Conservation (phyloP, 148 eudicot genomes). For the Bassia scoparia region DNA sequence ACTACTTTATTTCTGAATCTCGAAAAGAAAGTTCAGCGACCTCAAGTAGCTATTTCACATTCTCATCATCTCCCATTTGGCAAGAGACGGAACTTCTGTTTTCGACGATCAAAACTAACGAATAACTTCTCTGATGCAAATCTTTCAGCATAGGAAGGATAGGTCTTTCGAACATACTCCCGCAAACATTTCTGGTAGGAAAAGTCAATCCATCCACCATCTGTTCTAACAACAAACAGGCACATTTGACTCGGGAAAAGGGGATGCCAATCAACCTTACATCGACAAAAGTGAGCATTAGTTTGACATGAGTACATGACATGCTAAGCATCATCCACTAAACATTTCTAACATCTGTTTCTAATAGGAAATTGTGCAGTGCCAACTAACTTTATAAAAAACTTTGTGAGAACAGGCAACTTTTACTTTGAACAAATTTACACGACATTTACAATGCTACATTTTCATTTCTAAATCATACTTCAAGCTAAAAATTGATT, state of each 20-base stretch:
- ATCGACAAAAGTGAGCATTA: constrained; percentile 6
- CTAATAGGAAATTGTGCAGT: no score
- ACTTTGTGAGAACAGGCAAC: neutral
- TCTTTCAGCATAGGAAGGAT: constrained; percentile 62
- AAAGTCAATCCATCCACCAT: constrained; percentile 83
- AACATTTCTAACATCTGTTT: no score
- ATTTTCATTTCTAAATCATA: no score
- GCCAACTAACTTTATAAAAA: no score
- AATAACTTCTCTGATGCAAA: constrained; percentile 38
- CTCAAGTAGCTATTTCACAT: no score
- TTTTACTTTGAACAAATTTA: no score
- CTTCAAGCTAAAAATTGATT: no score
- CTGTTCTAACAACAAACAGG: constrained; percentile 73
- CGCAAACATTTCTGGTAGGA: constrained; percentile 87
- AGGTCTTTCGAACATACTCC: constrained; percentile 57
- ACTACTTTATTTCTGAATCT: neutral
- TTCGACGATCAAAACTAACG: neutral
- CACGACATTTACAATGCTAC: no score
- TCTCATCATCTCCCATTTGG: neutral
- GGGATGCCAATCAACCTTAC: constrained; percentile 87
- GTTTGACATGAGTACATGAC: neutral
- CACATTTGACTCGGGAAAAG: constrained; percentile 67
- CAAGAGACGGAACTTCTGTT: neutral
- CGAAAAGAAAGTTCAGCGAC: neutral
- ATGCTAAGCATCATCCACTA: neutral